A percentile compares a stretch with the other conserved stretches of the same genome.
Evolutionary conservation across 495 filamentous ascomycete genomes (phyloP).

Genomic region (Aspergillus sclerotioniger): DNA sequence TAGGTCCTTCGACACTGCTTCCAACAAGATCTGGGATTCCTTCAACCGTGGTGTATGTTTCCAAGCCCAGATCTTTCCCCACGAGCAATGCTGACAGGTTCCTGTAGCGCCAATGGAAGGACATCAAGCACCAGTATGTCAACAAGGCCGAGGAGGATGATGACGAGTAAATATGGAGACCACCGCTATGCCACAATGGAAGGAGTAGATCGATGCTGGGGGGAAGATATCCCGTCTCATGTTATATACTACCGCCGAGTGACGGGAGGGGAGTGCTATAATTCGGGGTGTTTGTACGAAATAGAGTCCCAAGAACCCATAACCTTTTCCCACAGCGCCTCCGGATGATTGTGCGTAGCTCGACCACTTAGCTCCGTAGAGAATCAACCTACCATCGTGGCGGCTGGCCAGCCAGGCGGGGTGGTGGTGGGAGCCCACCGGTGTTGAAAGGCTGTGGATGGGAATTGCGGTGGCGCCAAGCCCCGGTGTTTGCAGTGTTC

Average conservation of each 20-base stretch:
- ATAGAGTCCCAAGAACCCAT: constrained; percentile 30
- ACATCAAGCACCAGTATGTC: constrained; percentile 87
- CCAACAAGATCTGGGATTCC: constrained; percentile 84
- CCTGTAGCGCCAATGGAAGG: constrained; percentile 96
- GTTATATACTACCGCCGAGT: constrained; percentile 25
- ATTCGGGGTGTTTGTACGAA: constrained; percentile 34
- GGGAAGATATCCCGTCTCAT: constrained; percentile 13
- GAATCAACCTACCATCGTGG: neutral
- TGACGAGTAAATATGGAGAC: constrained; percentile 40
- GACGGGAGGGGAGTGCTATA: constrained; percentile 10
- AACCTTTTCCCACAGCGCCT: constrained; percentile 8
- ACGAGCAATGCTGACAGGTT: constrained; percentile 31
- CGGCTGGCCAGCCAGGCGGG: neutral
- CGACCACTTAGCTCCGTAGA: neutral
- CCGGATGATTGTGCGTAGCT: neutral
- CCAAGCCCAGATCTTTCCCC: constrained; percentile 1
- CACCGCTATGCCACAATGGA: constrained; percentile 7
- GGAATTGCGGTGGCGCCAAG: constrained; percentile 16
- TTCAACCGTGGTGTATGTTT: constrained; percentile 83
- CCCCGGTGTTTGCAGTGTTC: constrained; percentile 4
- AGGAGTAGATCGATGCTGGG: constrained; percentile 11
- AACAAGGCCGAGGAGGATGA: constrained; percentile 60
- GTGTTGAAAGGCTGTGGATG: neutral
- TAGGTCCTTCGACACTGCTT: constrained; percentile 73
- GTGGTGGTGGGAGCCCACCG: too few species aligned